phyloP scores from a whole-genome alignment of 331 rosid genomes.

The Acacia concinna region DNA sequence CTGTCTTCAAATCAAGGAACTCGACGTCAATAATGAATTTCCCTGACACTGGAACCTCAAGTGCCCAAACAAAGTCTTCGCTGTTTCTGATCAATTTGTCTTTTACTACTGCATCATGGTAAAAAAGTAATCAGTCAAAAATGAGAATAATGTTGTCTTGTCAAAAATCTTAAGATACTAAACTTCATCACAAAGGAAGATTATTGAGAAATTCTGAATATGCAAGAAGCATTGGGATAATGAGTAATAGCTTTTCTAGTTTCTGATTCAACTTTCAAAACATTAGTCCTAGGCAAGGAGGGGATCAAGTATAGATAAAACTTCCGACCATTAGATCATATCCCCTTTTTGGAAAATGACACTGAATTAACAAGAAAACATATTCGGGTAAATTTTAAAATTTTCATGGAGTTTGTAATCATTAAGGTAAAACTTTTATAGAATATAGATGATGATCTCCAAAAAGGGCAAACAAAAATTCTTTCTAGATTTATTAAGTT shows the following conservation, averaged over 20 bases:
- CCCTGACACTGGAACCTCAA: conserved; percentile 91
- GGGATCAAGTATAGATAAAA: neutral
- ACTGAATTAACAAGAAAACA: neutral
- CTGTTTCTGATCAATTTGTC: conserved; percentile 75
- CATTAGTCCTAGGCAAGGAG: neutral
- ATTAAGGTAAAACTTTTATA: neutral
- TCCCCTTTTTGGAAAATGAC: neutral
- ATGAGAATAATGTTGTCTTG: neutral
- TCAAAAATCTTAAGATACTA: neutral
- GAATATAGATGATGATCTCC: neutral
- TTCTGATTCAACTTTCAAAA: neutral
- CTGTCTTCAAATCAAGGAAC: conserved; percentile 86
- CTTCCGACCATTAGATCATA: neutral
- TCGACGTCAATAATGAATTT: conserved; percentile 93
- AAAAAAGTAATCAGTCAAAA: conserved; percentile 20
- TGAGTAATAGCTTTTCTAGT: neutral
- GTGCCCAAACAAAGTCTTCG: conserved; percentile 92
- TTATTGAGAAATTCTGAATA: neutral
- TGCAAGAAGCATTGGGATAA: neutral
- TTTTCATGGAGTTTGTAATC: neutral
- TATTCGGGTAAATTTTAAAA: neutral
- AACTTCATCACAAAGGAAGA: neutral
- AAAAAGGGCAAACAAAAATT: too few relatives aligned
- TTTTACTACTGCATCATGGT: conserved; percentile 56
- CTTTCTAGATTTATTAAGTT: neutral